Conservation (phyloP, 1,139 yeast genomes). For the Dujonia santamariae region DNA sequence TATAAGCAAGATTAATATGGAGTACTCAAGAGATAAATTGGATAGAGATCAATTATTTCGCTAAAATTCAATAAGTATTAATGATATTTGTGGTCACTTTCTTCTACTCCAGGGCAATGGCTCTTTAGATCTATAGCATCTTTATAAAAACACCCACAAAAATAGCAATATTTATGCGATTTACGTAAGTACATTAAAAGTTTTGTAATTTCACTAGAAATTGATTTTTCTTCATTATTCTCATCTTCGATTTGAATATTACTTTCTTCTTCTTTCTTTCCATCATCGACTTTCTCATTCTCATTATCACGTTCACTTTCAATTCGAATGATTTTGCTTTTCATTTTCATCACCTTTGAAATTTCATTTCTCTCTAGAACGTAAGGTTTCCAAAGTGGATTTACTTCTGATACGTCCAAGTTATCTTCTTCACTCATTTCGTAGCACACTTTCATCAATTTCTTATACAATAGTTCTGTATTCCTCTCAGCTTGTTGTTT, state of each 20-base stretch:
- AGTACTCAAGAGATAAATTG: constrained; percentile 15
- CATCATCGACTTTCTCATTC: constrained; percentile 6
- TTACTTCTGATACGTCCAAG: constrained; percentile 12
- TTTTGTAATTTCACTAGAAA: constrained; percentile 4
- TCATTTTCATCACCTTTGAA: constrained; percentile 5
- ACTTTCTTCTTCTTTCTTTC: constrained; percentile 1
- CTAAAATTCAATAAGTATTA: too few relatives aligned
- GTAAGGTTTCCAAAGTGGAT: constrained; percentile 24
- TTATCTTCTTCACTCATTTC: constrained; percentile 24
- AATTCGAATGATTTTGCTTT: constrained; percentile 1
- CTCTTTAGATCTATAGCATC: constrained; percentile 15
- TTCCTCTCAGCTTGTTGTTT: neutral
- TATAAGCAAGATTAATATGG: constrained; percentile 15
- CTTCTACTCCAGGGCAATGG: constrained; percentile 23
- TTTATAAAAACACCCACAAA: constrained; percentile 24
- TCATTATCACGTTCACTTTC: constrained; percentile 3
- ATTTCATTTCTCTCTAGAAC: constrained; percentile 11
- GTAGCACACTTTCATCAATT: constrained; percentile 22
- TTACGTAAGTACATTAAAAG: constrained; percentile 21
- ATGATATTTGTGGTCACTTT: constrained; percentile 11
- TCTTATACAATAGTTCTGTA: constrained; percentile 6
- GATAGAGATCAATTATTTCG: constrained; percentile 14
- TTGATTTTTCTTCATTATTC: neutral
- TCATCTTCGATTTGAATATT: constrained; percentile 4
- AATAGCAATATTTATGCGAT: constrained; percentile 24